Evolutionary conservation across 2,329 filamentous ascomycete genomes (phyloP), one percentile per base, ranked within the genome.

Genomic region (Chaetomiaceae sp.): DNA sequence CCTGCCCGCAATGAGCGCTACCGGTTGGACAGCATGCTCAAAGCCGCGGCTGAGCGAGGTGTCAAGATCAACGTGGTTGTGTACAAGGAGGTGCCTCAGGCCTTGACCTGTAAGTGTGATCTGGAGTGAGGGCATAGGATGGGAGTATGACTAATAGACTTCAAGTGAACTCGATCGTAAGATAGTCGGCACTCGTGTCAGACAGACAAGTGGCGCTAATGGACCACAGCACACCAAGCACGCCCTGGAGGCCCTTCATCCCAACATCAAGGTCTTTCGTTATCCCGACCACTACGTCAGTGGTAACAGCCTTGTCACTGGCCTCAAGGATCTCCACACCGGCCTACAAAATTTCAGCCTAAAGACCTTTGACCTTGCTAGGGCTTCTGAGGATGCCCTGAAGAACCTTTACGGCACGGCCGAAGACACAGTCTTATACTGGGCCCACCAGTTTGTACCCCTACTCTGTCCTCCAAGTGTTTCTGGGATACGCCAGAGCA

Each of bases 281-380:
- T 90, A 96, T 67, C 92, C 92, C 2, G 91, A 96, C 64, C 91
- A 96, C 72, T 69, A 86, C 4, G 89, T 89, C 1, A 88, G 87
- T 61, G 81, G 82, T 43, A 80, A 87, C 58, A 85, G 82, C 29
- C 64, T 91, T 18, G 75, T 81, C 34, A 79, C 82, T 0, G 77
- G 91, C 21, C 81, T 96, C 56, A 80, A 86, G 0, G 75, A 91
- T 29, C 81, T 95, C 57, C 81, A 86, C 45, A 80, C 84, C 49
- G 81, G 80, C 34, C 73, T 82, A 56, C 61, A 69, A 18, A 73
- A 74, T 37, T 57, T 76, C 30, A 69, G 66, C 11, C 61, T 80
- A 55, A 74, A 72, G 43, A 73, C 77, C 66, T 64, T 81, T 77
- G 67, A 75, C 43, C 68, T 84, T 1, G 78, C 83, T 16, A 85